Evolutionary conservation across 2,329 filamentous ascomycete genomes (phyloP).

Genomic region (Claviceps citrina): DNA sequence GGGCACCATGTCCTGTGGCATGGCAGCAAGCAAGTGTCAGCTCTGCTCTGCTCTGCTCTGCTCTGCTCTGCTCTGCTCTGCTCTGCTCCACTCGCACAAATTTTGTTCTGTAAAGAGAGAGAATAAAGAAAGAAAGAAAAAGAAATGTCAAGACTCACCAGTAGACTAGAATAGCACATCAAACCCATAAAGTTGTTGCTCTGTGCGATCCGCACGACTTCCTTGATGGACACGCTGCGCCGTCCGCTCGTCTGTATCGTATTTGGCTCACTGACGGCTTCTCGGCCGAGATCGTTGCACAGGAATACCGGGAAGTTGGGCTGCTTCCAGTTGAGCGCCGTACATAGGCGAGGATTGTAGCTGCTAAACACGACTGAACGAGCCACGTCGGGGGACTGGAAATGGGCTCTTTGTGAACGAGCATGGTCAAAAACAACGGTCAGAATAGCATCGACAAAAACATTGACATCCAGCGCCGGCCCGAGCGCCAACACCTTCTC

Average conservation of each 20-base stretch:
- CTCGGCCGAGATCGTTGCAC: slow-evolving; percentile 75
- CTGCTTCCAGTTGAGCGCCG: slow-evolving; percentile 96
- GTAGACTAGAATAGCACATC: slow-evolving; percentile 71
- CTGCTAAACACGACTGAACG: slow-evolving; percentile 88
- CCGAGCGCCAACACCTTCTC: slow-evolving; percentile 55
- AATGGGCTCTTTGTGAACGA: slow-evolving; percentile 45
- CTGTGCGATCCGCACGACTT: slow-evolving; percentile 81
- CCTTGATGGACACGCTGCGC: slow-evolving; percentile 75
- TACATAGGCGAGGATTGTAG: slow-evolving; percentile 80
- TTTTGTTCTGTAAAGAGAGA: background rate
- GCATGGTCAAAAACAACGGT: slow-evolving; percentile 85
- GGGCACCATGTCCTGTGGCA: slow-evolving; percentile 68
- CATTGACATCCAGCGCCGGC: slow-evolving; percentile 69
- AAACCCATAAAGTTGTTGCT: slow-evolving; percentile 98
- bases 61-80: too few species aligned
- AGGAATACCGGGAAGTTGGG: slow-evolving; percentile 94
- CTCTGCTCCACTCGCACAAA: too few species aligned
- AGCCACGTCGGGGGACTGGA: slow-evolving; percentile 53
- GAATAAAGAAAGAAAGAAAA: background rate
- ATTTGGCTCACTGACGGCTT: slow-evolving; percentile 28
- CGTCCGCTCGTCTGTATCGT: slow-evolving; percentile 44
- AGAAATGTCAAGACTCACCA: slow-evolving; percentile 42
- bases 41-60: too few species aligned
- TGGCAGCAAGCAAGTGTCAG: too few species aligned
- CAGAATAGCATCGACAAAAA: slow-evolving; percentile 70